Evolutionary conservation across 441 rosid species (phyloP).

Genomic region (Euphorbia schlechtendalii): DNA sequence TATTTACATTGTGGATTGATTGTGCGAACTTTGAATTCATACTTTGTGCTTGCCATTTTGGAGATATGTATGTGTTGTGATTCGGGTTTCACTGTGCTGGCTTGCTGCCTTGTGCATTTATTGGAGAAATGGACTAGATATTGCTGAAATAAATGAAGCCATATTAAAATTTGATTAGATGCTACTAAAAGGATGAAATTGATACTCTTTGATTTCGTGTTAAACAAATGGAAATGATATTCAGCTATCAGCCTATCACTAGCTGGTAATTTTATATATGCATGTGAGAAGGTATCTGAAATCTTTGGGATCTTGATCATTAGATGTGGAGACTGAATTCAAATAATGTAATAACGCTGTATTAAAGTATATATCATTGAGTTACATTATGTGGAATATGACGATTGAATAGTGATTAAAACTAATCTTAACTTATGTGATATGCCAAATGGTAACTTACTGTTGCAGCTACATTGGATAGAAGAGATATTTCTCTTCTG

Average conservation of each 20-base stretch:
- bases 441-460: background rate
- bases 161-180: background rate
- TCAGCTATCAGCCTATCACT: background rate
- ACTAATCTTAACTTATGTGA: background rate
- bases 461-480: background rate
- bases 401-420: background rate
- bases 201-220: background rate
- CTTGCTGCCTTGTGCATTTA: background rate
- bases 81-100: background rate
- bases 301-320: background rate
- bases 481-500: background rate
- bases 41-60: constrained; percentile 3
- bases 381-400: background rate
- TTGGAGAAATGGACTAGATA: background rate
- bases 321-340: background rate
- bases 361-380: background rate
- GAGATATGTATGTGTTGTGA: background rate
- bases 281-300: constrained; percentile 1
- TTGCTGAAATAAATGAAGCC: background rate
- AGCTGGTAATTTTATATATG: background rate
- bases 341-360: background rate
- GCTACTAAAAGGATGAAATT: background rate
- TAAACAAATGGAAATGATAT: background rate
- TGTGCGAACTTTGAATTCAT: background rate
- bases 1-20: background rate